These are phyloP conservation scores for Cucurbita pepo DNA, from an alignment of 306 rosid species.

Conservation along the genomic window DNA sequence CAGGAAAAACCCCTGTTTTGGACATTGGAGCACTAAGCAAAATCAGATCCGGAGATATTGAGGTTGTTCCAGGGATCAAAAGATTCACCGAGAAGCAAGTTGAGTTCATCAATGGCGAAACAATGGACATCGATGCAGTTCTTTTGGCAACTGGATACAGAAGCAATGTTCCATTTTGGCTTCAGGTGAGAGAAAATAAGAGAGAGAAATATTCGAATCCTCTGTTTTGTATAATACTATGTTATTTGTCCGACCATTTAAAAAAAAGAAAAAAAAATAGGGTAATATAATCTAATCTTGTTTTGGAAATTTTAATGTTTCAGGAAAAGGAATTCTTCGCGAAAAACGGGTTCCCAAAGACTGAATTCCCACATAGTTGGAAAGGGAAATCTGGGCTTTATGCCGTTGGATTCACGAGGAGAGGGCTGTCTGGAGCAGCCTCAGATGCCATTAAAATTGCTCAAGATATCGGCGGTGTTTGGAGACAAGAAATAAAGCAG, in stretches of 20 bases:
- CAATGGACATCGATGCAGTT: conserved; percentile 39
- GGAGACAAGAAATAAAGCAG: conserved; percentile 62
- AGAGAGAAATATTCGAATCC: not conserved
- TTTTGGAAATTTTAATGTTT: conserved; percentile 3
- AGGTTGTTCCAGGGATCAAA: conserved; percentile 59
- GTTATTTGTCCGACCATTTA: not conserved
- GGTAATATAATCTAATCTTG: conserved; percentile 10
- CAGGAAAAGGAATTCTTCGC: conserved; percentile 81
- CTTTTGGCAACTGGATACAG: conserved; percentile 82
- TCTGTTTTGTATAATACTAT: not conserved
- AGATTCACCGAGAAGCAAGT: conserved; percentile 22
- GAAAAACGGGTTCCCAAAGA: conserved; percentile 69
- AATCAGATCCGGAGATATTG: conserved; percentile 69
- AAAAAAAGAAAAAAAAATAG: not conserved
- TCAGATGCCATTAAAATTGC: conserved; percentile 66
- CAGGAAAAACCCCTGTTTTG: conserved; percentile 87
- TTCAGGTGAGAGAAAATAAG: conserved; percentile 45
- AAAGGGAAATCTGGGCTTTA: conserved; percentile 76
- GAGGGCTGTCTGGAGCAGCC: conserved; percentile 81
- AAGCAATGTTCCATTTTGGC: conserved; percentile 97
- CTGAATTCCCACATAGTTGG: conserved; percentile 73
- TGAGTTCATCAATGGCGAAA: conserved; percentile 49
- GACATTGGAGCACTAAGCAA: conserved; percentile 68
- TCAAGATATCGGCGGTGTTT: conserved; percentile 52
- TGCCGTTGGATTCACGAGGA: conserved; percentile 88